Base-by-base conservation (phyloP, 352 stramenopile species). In the Stramenopiles sp. region DNA sequence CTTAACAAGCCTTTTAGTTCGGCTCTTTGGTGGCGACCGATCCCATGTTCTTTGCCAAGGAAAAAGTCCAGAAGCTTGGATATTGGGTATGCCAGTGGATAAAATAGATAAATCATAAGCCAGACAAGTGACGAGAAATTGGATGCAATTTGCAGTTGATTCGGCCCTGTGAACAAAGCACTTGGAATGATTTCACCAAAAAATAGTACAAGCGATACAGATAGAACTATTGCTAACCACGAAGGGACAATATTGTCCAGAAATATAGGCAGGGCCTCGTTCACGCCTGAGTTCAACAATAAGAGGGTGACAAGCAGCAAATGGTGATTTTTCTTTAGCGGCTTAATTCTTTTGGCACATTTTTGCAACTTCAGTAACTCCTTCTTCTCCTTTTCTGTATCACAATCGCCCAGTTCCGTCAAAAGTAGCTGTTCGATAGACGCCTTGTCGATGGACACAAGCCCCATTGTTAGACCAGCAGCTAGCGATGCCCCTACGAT, bases 121-220 rank as follows among this genome's bases (percentile, higher is more conserved):
- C 89, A 89, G 0, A 97, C 91, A 7, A 95, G 75, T 0, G 91
- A 92, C 22, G 89, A 87, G 55, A 98, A 85, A 31, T 82, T 83
- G 22, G 90, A 85, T 0, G 92, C 93, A 29, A 98, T 93, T 7
- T 85, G 82, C 0, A 98, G 87, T 85, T 98, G 94, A 83, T 95
- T 89, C 1, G 92, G 93, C 0, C 94, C 94, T 0, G 94, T 98
- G 82, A 98, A 98, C 1, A 98, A 85, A 0, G 94, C 94, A 0
- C 88, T 95, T 7, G 94, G 94, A n/a, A 98, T 87, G 82, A 98
- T 98, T 83, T 98, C 95, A 1, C 94, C 94, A 85, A 97, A 98
- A 31, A 98, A 83, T 25, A 98, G 86, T 32, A 98, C 92, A 27
- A 95, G 89, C 0, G 92, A 97, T 0, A 98, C 94, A 0, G 92